Evolutionary conservation across 345 rosid species (phyloP), one percentile per base, ranked within the genome.

Genomic region (Gynandropsis gynandra): DNA sequence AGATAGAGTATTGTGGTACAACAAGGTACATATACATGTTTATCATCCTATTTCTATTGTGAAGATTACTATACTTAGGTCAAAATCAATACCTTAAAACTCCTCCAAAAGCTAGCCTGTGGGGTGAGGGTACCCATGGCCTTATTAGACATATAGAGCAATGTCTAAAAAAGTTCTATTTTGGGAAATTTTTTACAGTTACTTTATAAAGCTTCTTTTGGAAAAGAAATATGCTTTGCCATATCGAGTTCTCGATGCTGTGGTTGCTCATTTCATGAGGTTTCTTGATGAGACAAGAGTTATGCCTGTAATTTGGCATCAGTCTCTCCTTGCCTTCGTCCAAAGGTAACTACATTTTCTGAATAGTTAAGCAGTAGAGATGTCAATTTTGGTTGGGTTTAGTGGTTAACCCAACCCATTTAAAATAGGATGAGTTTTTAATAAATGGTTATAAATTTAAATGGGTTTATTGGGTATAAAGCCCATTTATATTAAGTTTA

Each of bases 301-400:
- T 40, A 92, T 92, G 99, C 99, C 99, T 15, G 97, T 92, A 36
- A 88, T 85, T 67, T 92, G 99, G 99, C 95, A 92, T 62, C 97
- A 85, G 64, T 81, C 97, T 9, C 93, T 92, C 47, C 97, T 87
- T 46, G 76, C 95, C 8, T 92, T 92, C 58, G 87, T 82, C 41
- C 95, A 85, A 68, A 72, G 97, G 99, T 89, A 51, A 63, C 70
- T 59, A 33, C 43, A 35, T 32, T 16, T 41, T 14, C 29, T 5
- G 29, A 24, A 1, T 37, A 37, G n/a, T n/a, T n/a, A n/a, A n/a
- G n/a, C n/a, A n/a, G n/a, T n/a, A n/a, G n/a, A n/a, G n/a, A n/a
- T n/a, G n/a, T n/a, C n/a, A n/a, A n/a, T n/a, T n/a, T n/a, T n/a
- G n/a, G n/a, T n/a, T n/a, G n/a, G n/a, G n/a, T n/a, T n/a, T n/a